Conservation (phyloP, 805 yeast genomes). For the Ogataea paradorogensis region DNA sequence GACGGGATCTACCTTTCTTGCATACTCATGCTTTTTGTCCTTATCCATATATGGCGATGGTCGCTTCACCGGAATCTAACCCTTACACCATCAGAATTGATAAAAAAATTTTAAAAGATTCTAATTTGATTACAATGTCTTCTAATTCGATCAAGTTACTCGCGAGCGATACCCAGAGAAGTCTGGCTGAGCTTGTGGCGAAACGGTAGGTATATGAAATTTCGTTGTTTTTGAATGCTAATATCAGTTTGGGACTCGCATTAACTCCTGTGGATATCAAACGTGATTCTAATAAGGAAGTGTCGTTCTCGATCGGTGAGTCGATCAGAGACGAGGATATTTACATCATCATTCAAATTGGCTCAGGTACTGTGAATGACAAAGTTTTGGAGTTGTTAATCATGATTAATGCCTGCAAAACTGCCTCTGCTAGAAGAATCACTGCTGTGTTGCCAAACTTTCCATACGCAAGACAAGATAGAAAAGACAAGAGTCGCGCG, state of each 20-base stretch:
- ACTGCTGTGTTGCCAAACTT: conserved; percentile 81
- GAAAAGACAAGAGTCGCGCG: conserved; percentile 81
- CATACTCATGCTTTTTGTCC: not conserved
- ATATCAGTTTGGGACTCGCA: conserved; percentile 45
- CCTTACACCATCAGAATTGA: conserved; percentile 9
- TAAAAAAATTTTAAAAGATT: conserved; percentile 6
- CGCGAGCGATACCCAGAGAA: conserved; percentile 67
- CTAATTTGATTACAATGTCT: conserved; percentile 45
- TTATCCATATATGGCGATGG: not conserved
- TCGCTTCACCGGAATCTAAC: conserved; percentile 7
- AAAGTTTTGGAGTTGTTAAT: conserved; percentile 69
- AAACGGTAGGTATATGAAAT: conserved; percentile 22
- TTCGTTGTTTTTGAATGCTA: not conserved
- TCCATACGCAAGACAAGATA: conserved; percentile 87
- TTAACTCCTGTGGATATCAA: conserved; percentile 62
- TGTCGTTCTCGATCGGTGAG: conserved; percentile 73
- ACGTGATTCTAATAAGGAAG: conserved; percentile 70
- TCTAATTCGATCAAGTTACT: conserved; percentile 66
- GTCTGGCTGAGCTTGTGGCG: conserved; percentile 67
- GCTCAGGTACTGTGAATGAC: conserved; percentile 76
- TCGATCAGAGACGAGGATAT: conserved; percentile 84
- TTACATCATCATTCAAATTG: conserved; percentile 74
- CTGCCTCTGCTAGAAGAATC: conserved; percentile 79
- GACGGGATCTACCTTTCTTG: too few species aligned
- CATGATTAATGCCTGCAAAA: conserved; percentile 79